Conservation (phyloP, 108 stramenopile genomes). For the Nitzschia putrida region DNA sequence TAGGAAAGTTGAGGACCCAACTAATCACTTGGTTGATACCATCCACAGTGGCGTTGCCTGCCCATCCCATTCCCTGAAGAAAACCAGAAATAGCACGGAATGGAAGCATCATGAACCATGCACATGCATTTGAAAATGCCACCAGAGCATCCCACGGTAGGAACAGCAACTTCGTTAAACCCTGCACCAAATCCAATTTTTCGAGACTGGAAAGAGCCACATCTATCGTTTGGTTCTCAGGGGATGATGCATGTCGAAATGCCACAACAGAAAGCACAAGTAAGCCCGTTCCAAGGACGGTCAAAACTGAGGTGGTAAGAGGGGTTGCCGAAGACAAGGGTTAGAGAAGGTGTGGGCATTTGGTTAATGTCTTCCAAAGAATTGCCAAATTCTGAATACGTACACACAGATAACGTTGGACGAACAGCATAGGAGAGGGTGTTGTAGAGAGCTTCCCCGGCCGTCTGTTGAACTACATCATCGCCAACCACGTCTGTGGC, state of each 20-base stretch:
- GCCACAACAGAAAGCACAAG: conserved; percentile 32
- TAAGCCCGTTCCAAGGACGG: conserved; percentile 31
- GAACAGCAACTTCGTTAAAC: conserved; percentile 25
- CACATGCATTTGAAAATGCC: conserved; percentile 29
- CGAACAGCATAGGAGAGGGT: conserved; percentile 81
- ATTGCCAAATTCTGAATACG: conserved; percentile 3
- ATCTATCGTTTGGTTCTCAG: conserved; percentile 24
- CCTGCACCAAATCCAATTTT: conserved; percentile 8
- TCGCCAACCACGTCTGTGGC: conserved; percentile 88
- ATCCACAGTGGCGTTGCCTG: conserved; percentile 22
- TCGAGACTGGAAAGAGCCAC: conserved; percentile 22
- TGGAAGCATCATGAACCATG: conserved; percentile 30
- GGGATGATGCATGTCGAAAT: conserved; percentile 27
- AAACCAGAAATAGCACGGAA: conserved; percentile 20
- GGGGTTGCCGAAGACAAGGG: neutral
- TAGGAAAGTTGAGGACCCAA: conserved; percentile 26
- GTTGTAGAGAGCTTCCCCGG: conserved; percentile 83
- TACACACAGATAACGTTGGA: conserved; percentile 51
- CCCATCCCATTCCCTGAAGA: conserved; percentile 6
- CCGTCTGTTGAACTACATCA: conserved; percentile 82
- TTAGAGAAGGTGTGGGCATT: neutral
- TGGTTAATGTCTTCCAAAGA: neutral
- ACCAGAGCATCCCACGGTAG: conserved; percentile 28
- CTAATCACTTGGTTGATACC: conserved; percentile 5
- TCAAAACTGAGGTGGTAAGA: conserved; percentile 18